Base-by-base conservation (phyloP, 2,329 filamentous ascomycete genomes). In the Atkinsonella hypoxylon region DNA sequence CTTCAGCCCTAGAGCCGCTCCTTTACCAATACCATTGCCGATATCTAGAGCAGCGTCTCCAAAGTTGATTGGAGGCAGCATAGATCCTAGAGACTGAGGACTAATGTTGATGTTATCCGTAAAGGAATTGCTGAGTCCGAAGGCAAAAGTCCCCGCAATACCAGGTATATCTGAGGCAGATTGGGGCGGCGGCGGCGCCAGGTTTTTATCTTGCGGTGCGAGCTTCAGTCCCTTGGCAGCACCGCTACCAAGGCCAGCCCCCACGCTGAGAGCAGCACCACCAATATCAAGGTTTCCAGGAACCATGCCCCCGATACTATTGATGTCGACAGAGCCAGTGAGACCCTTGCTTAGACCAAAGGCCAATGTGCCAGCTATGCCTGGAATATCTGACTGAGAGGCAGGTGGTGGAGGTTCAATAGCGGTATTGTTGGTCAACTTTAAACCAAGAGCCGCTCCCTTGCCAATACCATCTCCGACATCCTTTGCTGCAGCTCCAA, bases 191-290 rank as follows among this genome's bases (percentile, higher is more conserved):
- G 38, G 53, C 13, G 38, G 49, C n/a, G 17, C 32, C 7, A 49
- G 31, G 13, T 44, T 34, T 32, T 38, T 47, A 18, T 48, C 31
- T 7, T 20, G 22, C 6, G 42, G n/a, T 10, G 38, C 39, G 12
- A 52, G 39, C 30, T 47, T 49, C 15, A 52, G 31, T 11, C 51
- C 47, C 32, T 42, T 49, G 8, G 49, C 45, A 22, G 54, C 52
- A 17, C 56, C 56, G 22, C 34, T 38, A 18, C 56, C 56, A 4
- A 57, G 39, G 8, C 54, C 55, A 15, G 49, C 32, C 18, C 50
- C 55, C 15, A 55, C 34, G 5, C 47, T 50, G 17, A 55, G 52
- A 11, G 53, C 57, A n/a, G 52, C 50, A 12, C 47, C 50, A 9
- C 51, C 51, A 18, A 54, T 36, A 22, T 51, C 52, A n/a, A 43